These are phyloP conservation scores for Elsinoe australis DNA, from an alignment of 2,329 filamentous ascomycete species.

Conservation along the genomic window DNA sequence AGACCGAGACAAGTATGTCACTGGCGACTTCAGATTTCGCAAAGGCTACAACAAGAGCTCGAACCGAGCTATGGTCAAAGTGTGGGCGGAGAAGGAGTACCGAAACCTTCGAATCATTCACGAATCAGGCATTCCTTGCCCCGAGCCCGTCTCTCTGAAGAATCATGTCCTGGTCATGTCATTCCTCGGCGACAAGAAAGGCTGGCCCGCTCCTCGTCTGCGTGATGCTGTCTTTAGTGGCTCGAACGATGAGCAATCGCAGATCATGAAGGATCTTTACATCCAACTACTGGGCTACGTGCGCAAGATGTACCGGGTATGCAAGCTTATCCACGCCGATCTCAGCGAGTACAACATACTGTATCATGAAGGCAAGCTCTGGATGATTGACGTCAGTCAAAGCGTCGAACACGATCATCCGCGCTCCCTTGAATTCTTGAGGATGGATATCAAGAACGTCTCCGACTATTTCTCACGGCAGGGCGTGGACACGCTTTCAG, in stretches of 20 bases:
- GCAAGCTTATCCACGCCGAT: slow-evolving; percentile 88
- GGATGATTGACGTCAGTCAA: slow-evolving; percentile 96
- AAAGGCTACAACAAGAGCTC: slow-evolving; percentile 88
- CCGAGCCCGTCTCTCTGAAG: slow-evolving; percentile 80
- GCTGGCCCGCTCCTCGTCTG: slow-evolving; percentile 78
- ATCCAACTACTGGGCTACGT: slow-evolving; percentile 78
- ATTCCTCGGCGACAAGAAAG: slow-evolving; percentile 80
- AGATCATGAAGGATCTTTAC: slow-evolving; percentile 72
- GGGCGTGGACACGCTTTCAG: slow-evolving; percentile 70
- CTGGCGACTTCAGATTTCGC: slow-evolving; percentile 86
- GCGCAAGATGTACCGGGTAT: slow-evolving; percentile 87
- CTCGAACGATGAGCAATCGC: slow-evolving; percentile 45
- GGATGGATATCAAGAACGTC: slow-evolving; percentile 98
- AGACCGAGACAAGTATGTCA: slow-evolving; percentile 91
- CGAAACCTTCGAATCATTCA: slow-evolving; percentile 82
- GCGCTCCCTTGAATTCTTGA: slow-evolving; percentile 80
- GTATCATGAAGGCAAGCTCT: slow-evolving; percentile 73
- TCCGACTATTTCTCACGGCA: slow-evolving; percentile 85
- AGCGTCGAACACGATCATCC: slow-evolving; percentile 96
- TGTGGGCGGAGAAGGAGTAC: slow-evolving; percentile 99
- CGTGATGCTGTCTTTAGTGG: slow-evolving; percentile 72
- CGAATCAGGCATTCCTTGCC: slow-evolving; percentile 77
- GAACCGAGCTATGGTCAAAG: slow-evolving; percentile 93
- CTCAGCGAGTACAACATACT: slow-evolving; percentile 97
- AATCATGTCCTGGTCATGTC: slow-evolving; percentile 94